Evolutionary conservation across 345 rosid species (phyloP).

Genomic region (Bruguiera gymnorhiza): DNA sequence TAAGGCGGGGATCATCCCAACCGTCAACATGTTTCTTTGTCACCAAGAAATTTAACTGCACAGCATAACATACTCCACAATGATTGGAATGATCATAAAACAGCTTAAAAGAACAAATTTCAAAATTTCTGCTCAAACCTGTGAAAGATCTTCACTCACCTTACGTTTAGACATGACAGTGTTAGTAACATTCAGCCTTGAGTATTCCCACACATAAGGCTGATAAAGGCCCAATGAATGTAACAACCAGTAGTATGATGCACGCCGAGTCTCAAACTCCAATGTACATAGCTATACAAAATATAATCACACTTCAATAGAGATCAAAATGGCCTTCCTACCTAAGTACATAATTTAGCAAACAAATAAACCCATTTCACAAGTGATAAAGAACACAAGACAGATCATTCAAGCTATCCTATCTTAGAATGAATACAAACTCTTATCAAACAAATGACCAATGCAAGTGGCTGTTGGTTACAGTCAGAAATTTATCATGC

Average conservation of each 20-base stretch:
- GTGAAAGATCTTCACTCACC: slow-evolving; percentile 38
- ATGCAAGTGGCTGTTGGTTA: neutral
- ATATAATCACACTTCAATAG: neutral
- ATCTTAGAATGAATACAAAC: neutral
- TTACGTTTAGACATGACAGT: slow-evolving; percentile 97
- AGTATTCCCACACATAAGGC: slow-evolving; percentile 99
- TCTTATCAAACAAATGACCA: neutral
- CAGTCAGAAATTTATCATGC: neutral
- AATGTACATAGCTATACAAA: slow-evolving; percentile 61
- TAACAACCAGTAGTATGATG: slow-evolving; percentile 92
- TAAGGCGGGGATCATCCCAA: slow-evolving; percentile 99
- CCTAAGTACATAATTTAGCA: neutral
- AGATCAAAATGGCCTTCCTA: neutral
- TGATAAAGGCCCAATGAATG: slow-evolving; percentile 77
- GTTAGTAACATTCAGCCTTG: slow-evolving; percentile 83
- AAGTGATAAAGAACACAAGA: neutral
- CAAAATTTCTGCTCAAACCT: slow-evolving; percentile 12
- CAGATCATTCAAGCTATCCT: neutral
- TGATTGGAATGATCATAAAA: slow-evolving; percentile 5
- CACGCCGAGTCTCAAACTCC: slow-evolving; percentile 89
- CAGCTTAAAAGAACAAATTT: slow-evolving; percentile 14
- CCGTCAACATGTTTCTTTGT: slow-evolving; percentile 85
- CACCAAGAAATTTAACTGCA: slow-evolving; percentile 81
- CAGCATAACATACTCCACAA: slow-evolving; percentile 10
- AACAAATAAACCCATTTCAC: neutral